phyloP scores from a whole-genome alignment of 352 stramenopile species.

The Albugo laibachii region DNA sequence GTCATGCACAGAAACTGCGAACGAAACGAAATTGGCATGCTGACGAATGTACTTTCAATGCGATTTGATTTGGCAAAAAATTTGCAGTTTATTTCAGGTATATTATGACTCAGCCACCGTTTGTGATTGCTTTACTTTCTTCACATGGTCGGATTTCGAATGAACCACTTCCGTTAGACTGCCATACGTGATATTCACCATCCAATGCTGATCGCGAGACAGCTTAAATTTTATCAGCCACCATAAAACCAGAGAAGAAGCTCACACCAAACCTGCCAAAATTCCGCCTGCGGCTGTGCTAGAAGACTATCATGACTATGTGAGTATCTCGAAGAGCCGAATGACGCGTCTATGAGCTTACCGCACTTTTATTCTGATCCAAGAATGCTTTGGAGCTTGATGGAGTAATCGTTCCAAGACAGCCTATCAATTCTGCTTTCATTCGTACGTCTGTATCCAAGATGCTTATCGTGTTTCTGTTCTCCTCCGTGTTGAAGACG shows the following conservation, averaged over 20 bases:
- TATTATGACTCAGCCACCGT: constrained; percentile 94
- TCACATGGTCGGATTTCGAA: constrained; percentile 48
- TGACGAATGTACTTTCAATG: constrained; percentile 92
- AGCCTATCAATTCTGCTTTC: constrained; percentile 92
- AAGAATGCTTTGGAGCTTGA: constrained; percentile 95
- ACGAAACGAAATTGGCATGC: constrained; percentile 99
- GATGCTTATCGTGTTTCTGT: constrained; percentile 92
- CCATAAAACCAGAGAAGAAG: constrained; percentile 99
- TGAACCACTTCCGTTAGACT: constrained; percentile 65
- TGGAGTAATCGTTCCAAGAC: constrained; percentile 97
- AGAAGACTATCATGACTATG: constrained; percentile 11
- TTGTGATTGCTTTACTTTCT: constrained; percentile 27
- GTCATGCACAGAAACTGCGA: constrained; percentile 95
- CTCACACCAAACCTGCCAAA: constrained; percentile 99
- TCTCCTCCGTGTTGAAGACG: constrained; percentile 90
- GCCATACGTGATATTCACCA: constrained; percentile 34
- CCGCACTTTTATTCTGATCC: constrained; percentile 76
- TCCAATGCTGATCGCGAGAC: constrained; percentile 56
- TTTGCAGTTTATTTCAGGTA: constrained; percentile 94
- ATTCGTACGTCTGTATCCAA: constrained; percentile 97
- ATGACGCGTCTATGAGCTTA: constrained; percentile 1
- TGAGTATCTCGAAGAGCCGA: background rate
- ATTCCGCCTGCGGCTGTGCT: constrained; percentile 78
- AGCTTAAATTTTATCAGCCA: constrained; percentile 91
- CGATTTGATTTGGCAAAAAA: constrained; percentile 84